phyloP scores from a whole-genome alignment of 352 stramenopile genomes.

The Phytopythium ostracodes region DNA sequence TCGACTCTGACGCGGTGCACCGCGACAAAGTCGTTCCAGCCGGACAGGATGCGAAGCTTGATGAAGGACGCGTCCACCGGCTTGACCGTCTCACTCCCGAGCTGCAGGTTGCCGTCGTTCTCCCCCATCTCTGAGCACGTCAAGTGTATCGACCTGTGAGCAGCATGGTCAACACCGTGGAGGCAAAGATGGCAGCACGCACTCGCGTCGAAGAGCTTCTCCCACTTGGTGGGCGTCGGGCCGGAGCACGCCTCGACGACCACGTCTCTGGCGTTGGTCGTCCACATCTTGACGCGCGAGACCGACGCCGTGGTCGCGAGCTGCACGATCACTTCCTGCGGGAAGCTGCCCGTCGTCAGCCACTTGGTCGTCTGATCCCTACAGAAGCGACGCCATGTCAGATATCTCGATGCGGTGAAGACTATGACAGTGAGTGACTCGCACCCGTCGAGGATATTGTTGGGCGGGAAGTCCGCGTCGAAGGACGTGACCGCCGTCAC shows the following conservation, averaged over 20 bases:
- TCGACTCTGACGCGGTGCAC: slow-evolving; percentile 79
- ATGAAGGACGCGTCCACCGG: slow-evolving; percentile 75
- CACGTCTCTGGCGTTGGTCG: slow-evolving; percentile 68
- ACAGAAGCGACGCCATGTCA: no score
- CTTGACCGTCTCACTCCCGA: slow-evolving; percentile 72
- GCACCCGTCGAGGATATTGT: slow-evolving; percentile 81
- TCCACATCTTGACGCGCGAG: slow-evolving; percentile 80
- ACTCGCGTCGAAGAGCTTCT: slow-evolving; percentile 76
- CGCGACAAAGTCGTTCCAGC: slow-evolving; percentile 77
- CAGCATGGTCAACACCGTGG: no score
- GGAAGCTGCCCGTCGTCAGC: slow-evolving; percentile 78
- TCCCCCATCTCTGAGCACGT: slow-evolving; percentile 78
- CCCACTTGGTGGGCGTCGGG: slow-evolving; percentile 72
- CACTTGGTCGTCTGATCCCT: slow-evolving; percentile 79
- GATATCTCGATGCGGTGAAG: no score
- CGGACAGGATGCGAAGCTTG: slow-evolving; percentile 81
- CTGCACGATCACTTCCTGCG: slow-evolving; percentile 80
- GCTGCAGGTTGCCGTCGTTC: slow-evolving; percentile 78
- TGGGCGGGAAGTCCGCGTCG: slow-evolving; percentile 57
- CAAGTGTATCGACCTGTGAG: no score
- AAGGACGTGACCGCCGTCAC: slow-evolving; percentile 79
- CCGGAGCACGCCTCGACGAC: slow-evolving; percentile 63
- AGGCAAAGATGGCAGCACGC: not conserved
- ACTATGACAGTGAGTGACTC: no score
- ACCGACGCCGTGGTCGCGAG: slow-evolving; percentile 72